Base-by-base conservation (phyloP, 2,329 filamentous ascomycete genomes). In the Alternaria hordeiaustralica region DNA sequence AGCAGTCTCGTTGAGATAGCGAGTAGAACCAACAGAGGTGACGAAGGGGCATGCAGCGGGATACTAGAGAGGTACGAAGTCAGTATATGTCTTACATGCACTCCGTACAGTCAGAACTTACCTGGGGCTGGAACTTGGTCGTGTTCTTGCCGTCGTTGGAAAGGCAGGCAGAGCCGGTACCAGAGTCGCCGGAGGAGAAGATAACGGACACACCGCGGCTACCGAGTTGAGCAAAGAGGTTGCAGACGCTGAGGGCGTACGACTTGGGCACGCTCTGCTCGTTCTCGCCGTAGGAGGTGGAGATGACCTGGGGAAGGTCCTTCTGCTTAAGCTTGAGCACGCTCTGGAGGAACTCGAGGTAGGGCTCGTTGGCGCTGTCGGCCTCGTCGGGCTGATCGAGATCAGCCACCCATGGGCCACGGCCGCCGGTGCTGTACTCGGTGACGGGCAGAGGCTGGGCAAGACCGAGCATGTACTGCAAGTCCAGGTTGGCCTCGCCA, bases 31-130 rank as follows among this genome's bases (percentile, higher is more conserved):
- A 1, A 92, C 86, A 2, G 86, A 82, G 0, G 90, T 92, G 2
- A 92, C 86, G 77, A 86, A 92, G 0, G 89, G 90, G 70, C 90
- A 92, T 2, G 85, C 84, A 0, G 85, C 87, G 0, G 90, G 90
- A 75, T 91, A 92, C 8, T 36, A 3, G 0, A 4, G 6, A 4
- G 13, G 13, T n/a, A 9, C 13, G 15, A 36, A 36, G 4, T 36
- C 2, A 36, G 33, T 36, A 5, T 36, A 5, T n/a, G 33, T 36
- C 7, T n/a, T 2, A 36, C 6, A 36, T 36, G 4, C 33, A 36
- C 2, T 36, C 2, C 33, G 4, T 36, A 36, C 33, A 36, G 7
- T 9, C 33, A n/a, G 4, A 36, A 36, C 30, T 36, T 36, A 36
- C 33, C 33, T 85, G 86, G 1, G 88, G 84, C 53, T 89, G 82